Conservation (phyloP, 2,329 filamentous ascomycete genomes). For the Paramyrothecium roridum region DNA sequence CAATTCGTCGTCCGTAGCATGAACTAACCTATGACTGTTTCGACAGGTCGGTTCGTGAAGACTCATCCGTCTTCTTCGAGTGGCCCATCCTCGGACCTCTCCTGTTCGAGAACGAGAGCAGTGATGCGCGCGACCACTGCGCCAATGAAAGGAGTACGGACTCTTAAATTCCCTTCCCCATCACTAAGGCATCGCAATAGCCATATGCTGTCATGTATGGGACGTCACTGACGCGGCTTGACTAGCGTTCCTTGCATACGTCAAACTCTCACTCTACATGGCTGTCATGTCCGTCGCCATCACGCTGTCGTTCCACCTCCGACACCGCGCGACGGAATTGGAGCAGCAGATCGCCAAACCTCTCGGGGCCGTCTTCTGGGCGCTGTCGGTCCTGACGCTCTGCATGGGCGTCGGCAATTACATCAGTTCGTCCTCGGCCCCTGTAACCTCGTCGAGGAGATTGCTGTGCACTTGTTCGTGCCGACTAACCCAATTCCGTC, state of each 20-base stretch:
- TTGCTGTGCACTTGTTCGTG: background rate
- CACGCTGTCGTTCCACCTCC: conserved; percentile 88
- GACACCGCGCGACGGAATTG: conserved; percentile 62
- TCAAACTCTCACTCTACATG: conserved; percentile 87
- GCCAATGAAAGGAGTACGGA: conserved; percentile 69
- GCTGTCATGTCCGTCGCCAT: conserved; percentile 87
- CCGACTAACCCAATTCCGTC: background rate
- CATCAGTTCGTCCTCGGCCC: conserved; percentile 53
- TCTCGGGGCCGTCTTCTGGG: conserved; percentile 85
- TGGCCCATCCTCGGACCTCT: conserved; percentile 65
- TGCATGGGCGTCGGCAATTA: conserved; percentile 81
- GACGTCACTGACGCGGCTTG: too few species aligned
- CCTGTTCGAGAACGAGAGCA: conserved; percentile 71
- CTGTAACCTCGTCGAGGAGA: too few species aligned
- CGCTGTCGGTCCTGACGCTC: conserved; percentile 74
- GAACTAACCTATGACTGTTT: too few species aligned
- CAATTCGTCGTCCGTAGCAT: too few species aligned
- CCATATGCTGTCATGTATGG: too few species aligned
- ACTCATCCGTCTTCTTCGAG: conserved; percentile 43
- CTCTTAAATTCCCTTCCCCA: background rate
- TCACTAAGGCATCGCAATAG: too few species aligned
- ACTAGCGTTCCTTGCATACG: conserved; percentile 79
- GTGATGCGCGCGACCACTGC: conserved; percentile 74
- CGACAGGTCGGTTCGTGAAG: background rate
- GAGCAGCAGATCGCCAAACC: conserved; percentile 79